Base-by-base conservation (phyloP, 2,329 filamentous ascomycete genomes). In the Fusarium liriodendri region DNA sequence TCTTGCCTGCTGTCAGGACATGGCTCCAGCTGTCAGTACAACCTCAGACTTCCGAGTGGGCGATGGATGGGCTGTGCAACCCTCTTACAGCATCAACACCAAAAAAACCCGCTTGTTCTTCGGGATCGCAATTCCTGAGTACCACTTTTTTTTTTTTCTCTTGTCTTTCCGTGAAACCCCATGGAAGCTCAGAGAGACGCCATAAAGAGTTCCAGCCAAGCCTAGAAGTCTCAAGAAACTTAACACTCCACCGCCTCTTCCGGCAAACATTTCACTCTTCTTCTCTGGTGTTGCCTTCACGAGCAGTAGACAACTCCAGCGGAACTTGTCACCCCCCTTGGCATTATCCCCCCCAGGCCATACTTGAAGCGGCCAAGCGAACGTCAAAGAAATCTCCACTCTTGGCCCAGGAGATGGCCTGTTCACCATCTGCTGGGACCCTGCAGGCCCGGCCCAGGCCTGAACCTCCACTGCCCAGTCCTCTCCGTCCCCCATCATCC, bases 201-300 rank as follows among this genome's bases (percentile, higher is more conserved):
- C 58, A 64, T 59, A 11, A 35, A 29, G 52, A 33, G 40, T 74
- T 73, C 52, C 52, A 69, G 67, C 60, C 63, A 42, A 72, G 54
- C 59, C 68, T 61, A 40, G 71, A 33, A 61, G 47, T 66, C 20
- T 47, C 45, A 22, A 32, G 29, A 32, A 47, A 45, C 50, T 10
- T 18, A 25, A 25, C n/a, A 11, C 18, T 27, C 50, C 37, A 29
- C 35, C 20, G n/a, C 61, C 61, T 20, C 22, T 40, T 54, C 45
- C 42, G 45, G 58, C 58, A n/a, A 47, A 32, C 18, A 32, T 47
- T 6, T 45, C 11, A 16, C 57, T 32, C 29, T 22, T 18, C 4
- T 11, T 64, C 40, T 42, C 22, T 22, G 25, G 10, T 32, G 47
- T 16, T 37, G 47, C 33, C 25, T 52, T 32, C 27, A 18, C 14